These are phyloP conservation scores for Acorus gramineus DNA, from an alignment of 106 monocot genomes.

Conservation along the genomic window DNA sequence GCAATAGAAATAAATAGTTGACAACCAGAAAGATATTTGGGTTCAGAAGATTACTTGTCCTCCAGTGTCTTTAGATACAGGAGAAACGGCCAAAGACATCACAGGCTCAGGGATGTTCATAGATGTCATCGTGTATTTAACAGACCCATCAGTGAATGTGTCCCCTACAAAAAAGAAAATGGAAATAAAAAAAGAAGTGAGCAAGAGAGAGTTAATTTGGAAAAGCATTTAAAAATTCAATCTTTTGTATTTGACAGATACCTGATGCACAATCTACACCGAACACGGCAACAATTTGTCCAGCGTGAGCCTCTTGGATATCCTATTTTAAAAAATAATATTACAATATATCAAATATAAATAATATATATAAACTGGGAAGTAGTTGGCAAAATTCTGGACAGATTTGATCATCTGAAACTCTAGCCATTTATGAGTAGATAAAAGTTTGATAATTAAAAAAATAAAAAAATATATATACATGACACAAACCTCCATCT, in stretches of 20 bases:
- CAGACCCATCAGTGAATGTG: conserved; percentile 94
- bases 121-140: conserved; percentile 97
- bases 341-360: no score
- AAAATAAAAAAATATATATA: background rate
- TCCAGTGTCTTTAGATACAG: conserved; percentile 95
- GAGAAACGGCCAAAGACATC: conserved; percentile 97
- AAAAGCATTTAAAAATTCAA: background rate
- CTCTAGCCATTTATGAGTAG: no score
- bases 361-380: no score
- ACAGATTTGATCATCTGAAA: no score
- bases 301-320: conserved; percentile 96
- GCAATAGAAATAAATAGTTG: background rate
- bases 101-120: conserved; percentile 99
- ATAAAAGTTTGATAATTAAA: no score
- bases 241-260: conserved; percentile 1
- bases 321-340: conserved; percentile 33
- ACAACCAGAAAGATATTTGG: background rate
- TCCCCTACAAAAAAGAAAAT: conserved; percentile 44
- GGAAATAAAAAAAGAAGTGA: background rate
- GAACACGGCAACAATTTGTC: conserved; percentile 99
- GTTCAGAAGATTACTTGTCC: conserved; percentile 53
- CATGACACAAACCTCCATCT: conserved; percentile 74
- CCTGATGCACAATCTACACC: conserved; percentile 99
- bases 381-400: no score
- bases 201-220: background rate